Evolutionary conservation across 129 eudicot species (phyloP).

Genomic region (Centella asiatica): DNA sequence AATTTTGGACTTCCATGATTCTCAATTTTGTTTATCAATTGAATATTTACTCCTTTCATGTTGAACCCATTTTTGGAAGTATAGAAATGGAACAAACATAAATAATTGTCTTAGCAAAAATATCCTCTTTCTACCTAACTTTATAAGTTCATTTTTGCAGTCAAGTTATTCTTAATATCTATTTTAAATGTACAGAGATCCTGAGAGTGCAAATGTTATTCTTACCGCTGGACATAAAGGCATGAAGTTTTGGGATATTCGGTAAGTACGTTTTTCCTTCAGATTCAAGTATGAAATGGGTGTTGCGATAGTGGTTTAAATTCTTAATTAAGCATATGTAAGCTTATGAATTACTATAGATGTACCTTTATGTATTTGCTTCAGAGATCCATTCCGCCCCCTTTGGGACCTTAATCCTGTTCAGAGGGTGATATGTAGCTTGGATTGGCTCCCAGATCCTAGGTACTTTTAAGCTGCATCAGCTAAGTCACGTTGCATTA

Average conservation of each 20-base stretch:
- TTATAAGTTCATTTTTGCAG: neutral
- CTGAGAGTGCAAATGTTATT: constrained; percentile 62
- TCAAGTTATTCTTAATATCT: neutral
- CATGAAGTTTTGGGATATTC: constrained; percentile 86
- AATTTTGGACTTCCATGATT: neutral
- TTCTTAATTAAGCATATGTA: neutral
- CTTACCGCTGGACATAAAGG: constrained; percentile 74
- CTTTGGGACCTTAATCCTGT: constrained; percentile 55
- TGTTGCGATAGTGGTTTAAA: neutral
- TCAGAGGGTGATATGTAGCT: constrained; percentile 39
- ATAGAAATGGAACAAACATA: neutral
- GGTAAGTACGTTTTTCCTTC: constrained; percentile 34
- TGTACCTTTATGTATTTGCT: neutral
- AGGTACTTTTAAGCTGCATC: constrained; percentile 32
- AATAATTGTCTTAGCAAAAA: neutral
- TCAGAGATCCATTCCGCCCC: constrained; percentile 86
- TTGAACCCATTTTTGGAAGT: too few relatives aligned
- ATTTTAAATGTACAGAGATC: constrained; percentile 48
- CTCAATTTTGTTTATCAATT: too few relatives aligned
- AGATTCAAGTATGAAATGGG: neutral
- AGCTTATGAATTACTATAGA: neutral
- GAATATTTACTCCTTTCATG: too few relatives aligned
- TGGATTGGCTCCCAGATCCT: constrained; percentile 94
- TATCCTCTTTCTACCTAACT: neutral
- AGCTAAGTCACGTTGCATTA: neutral